These are phyloP conservation scores for Cyanodermella asteris DNA, from an alignment of 2,329 filamentous ascomycete species.

Conservation along the genomic window DNA sequence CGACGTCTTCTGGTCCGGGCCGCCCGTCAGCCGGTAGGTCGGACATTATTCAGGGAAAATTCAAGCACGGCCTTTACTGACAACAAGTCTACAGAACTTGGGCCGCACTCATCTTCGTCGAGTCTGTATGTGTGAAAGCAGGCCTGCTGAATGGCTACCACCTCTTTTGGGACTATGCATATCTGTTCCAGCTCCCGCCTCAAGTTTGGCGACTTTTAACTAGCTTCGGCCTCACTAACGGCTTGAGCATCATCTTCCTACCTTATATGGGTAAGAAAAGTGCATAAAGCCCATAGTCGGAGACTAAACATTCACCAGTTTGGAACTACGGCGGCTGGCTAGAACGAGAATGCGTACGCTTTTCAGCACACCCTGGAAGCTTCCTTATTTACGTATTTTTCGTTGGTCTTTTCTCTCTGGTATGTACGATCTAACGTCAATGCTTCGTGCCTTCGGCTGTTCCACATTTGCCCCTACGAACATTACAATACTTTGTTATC, in stretches of 20 bases:
- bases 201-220: constrained; percentile 38
- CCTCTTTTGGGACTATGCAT: constrained; percentile 32
- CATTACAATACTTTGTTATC: constrained; percentile 7
- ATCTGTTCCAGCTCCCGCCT: constrained; percentile 35
- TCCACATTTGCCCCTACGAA: constrained; percentile 1
- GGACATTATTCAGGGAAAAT: constrained; percentile 4
- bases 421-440: constrained; percentile 40
- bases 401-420: constrained; percentile 47
- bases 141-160: constrained; percentile 29
- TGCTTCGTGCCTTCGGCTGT: constrained; percentile 9
- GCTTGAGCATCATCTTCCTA: constrained; percentile 42
- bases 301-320: constrained; percentile 23
- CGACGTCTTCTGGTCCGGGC: constrained; percentile 43
- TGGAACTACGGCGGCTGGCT: constrained; percentile 58
- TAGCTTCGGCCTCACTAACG: constrained; percentile 36
- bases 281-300: constrained; percentile 9
- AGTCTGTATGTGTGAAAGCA: constrained; percentile 40
- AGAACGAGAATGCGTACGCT: constrained; percentile 49
- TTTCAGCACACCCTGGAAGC: constrained; percentile 47
- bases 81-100: constrained; percentile 38
- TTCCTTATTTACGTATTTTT: constrained; percentile 64
- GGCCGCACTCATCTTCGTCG: constrained; percentile 38
- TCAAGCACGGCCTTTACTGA: constrained; percentile 16
- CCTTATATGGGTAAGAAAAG: constrained; percentile 42
- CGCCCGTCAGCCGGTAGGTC: constrained; percentile 43